These are phyloP conservation scores for Colletotrichum lini DNA, from an alignment of 2,329 filamentous ascomycete genomes.

Conservation along the genomic window DNA sequence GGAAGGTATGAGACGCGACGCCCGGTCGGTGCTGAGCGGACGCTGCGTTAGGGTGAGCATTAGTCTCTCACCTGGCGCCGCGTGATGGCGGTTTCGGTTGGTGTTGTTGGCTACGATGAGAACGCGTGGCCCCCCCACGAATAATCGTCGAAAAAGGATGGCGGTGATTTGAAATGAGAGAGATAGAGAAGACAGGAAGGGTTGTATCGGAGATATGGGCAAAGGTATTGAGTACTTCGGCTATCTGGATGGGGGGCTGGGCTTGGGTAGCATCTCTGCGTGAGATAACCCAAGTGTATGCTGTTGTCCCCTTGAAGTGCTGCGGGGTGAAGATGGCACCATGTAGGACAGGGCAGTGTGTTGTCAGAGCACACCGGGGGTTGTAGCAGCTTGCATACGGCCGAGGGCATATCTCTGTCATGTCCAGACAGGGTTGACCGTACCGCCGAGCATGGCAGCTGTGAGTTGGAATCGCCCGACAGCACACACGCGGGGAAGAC, in stretches of 20 bases:
- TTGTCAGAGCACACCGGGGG: background rate
- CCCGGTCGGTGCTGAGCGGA: background rate
- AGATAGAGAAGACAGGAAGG: background rate
- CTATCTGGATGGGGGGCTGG: background rate
- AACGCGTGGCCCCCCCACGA: constrained; percentile 18
- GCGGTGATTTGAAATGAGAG: background rate
- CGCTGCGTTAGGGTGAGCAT: constrained; percentile 14
- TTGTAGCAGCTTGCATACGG: background rate
- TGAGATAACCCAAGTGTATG: background rate
- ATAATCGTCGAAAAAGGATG: background rate
- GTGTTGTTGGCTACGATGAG: constrained; percentile 10
- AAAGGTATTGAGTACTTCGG: constrained; percentile 15
- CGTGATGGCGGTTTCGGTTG: constrained; percentile 14
- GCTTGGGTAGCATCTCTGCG: background rate
- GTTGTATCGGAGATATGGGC: constrained; percentile 1
- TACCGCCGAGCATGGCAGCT: constrained; percentile 12
- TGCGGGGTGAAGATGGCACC: constrained; percentile 11
- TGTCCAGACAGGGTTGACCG: background rate
- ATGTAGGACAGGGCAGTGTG: background rate
- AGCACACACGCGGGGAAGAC: background rate
- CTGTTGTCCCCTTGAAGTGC: background rate
- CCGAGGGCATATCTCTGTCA: background rate
- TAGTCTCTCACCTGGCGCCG: constrained; percentile 20
- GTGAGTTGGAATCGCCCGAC: background rate
- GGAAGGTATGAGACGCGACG: constrained; percentile 3